Evolutionary conservation across 306 rosid species (phyloP), one percentile per base, ranked within the genome.

Genomic region (Begonia loranthoides): DNA sequence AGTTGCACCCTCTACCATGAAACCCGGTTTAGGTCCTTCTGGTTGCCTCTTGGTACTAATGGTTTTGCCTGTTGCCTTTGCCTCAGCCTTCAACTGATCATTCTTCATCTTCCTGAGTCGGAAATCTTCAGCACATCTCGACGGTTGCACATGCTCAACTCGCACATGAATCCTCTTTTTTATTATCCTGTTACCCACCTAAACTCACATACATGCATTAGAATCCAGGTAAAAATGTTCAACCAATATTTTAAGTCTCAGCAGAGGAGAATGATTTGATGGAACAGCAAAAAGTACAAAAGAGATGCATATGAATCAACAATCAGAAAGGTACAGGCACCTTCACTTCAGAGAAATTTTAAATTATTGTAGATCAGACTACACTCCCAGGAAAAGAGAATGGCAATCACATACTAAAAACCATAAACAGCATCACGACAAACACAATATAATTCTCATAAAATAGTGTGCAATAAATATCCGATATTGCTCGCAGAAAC

Each of bases 1-100:
- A 10, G 59, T 13, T 2, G 64, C 51, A 17, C 73, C 73, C 28
- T 45, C 69, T 2, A 69, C 73, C 59, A 69, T 57, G 46, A 69
- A 56, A 6, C 73, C 65, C 0, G 51, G 60, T 41, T 55, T 50
- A 0, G 60, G 60, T 8, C 60, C 49, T 41, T 7, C 4, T 9
- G 55, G 68, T 38, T 39, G 45, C 4, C 68, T 50, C 22, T 62
- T 68, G 2, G 68, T 51, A 15, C 59, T 56, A 3, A 61, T 61
- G 7, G 12, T 53, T 38, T 51, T 55, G 19, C 68, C 67, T 5
- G 45, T 22, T 15, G 55, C 62, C 34, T 62, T 62, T 9, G 73
- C 64, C 59, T 38, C 68, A 19, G n/a, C 46, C 68, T 55, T 62
- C 55, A 68, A 12, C 48, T 43, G 17, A 15, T 56, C 68, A 16